Conservation (phyloP, 495 filamentous ascomycete species). For the Penicillium turbatum region DNA sequence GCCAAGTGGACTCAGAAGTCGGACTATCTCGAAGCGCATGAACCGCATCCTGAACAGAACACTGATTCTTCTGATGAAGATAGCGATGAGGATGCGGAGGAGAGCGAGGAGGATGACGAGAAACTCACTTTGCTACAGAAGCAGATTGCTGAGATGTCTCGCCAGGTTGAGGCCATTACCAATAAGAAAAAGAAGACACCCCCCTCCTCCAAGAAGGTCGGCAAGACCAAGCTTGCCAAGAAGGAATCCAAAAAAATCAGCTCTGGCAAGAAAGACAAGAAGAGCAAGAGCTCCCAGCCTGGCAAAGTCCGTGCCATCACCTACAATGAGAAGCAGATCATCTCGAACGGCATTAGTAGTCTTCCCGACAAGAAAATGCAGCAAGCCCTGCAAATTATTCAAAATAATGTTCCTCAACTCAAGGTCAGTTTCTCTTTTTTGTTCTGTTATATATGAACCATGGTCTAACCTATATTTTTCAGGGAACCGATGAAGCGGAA, state of each 20-base stretch:
- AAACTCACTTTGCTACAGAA: slow-evolving; percentile 62
- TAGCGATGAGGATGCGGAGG: slow-evolving; percentile 64
- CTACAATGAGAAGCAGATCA: slow-evolving; percentile 79
- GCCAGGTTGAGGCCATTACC: slow-evolving; percentile 49
- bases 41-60: slow-evolving; percentile 53
- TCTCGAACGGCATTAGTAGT: slow-evolving; percentile 71
- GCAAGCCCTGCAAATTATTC: slow-evolving; percentile 83
- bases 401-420: slow-evolving; percentile 75
- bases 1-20: slow-evolving; percentile 68
- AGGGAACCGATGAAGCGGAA: slow-evolving; percentile 74
- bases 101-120: slow-evolving; percentile 62
- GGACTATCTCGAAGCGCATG: slow-evolving; percentile 70
- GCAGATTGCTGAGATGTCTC: slow-evolving; percentile 59
- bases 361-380: slow-evolving; percentile 70
- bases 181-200: slow-evolving; percentile 63
- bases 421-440: slow-evolving; percentile 43
- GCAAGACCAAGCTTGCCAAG: slow-evolving; percentile 48
- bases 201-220: slow-evolving; percentile 54
- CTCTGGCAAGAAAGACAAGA: slow-evolving; percentile 50
- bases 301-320: slow-evolving; percentile 54
- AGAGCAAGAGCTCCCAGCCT: slow-evolving; percentile 43
- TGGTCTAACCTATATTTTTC: slow-evolving; percentile 15
- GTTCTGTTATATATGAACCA: not conserved
- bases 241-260: slow-evolving; percentile 52
- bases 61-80: slow-evolving; percentile 57